Evolutionary conservation across 2,329 filamentous ascomycete genomes (phyloP).

Genomic region (Hirsutella rhossiliensis): DNA sequence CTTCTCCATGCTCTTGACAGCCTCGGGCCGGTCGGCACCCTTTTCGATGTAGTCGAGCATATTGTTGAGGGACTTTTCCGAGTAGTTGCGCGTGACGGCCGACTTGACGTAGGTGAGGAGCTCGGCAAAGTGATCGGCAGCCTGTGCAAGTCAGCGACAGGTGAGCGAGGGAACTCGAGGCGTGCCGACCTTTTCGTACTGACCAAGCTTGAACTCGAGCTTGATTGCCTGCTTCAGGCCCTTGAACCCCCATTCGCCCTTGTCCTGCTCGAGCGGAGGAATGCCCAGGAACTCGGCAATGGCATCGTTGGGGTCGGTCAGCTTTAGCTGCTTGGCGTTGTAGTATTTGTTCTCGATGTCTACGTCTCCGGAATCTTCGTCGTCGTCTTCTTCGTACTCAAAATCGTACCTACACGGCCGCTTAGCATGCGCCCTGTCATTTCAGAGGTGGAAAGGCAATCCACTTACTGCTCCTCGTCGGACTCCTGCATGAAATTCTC

Average conservation of each 20-base stretch:
- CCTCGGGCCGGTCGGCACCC: slow-evolving; percentile 56
- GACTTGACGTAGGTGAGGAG: slow-evolving; percentile 96
- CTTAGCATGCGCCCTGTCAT: slow-evolving; percentile 2
- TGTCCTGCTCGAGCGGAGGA: slow-evolving; percentile 72
- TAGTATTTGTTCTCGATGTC: slow-evolving; percentile 99
- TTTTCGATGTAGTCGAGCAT: slow-evolving; percentile 98
- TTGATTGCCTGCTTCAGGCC: slow-evolving; percentile 97
- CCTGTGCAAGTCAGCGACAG: slow-evolving; percentile 36
- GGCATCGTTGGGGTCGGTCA: slow-evolving; percentile 73
- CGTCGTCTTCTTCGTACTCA: slow-evolving; percentile 89
- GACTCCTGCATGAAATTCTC: slow-evolving; percentile 37
- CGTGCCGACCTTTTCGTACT: slow-evolving; percentile 60
- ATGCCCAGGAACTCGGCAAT: slow-evolving; percentile 89
- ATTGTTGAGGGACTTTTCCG: slow-evolving; percentile 98
- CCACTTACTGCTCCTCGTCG: slow-evolving; percentile 29
- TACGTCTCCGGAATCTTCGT: slow-evolving; percentile 77
- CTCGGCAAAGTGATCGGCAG: slow-evolving; percentile 83
- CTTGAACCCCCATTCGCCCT: slow-evolving; percentile 98
- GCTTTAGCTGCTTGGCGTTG: slow-evolving; percentile 96
- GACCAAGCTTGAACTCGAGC: slow-evolving; percentile 84
- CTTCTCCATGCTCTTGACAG: slow-evolving; percentile 73
- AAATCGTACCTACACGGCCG: slow-evolving; percentile 64
- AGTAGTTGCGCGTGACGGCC: slow-evolving; percentile 94
- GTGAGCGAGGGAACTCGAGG: slow-evolving; percentile 4
- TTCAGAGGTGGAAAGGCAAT: not conserved